phyloP scores from a whole-genome alignment of 192 early-diverging fungal genomes.

The Coemansia sp. region DNA sequence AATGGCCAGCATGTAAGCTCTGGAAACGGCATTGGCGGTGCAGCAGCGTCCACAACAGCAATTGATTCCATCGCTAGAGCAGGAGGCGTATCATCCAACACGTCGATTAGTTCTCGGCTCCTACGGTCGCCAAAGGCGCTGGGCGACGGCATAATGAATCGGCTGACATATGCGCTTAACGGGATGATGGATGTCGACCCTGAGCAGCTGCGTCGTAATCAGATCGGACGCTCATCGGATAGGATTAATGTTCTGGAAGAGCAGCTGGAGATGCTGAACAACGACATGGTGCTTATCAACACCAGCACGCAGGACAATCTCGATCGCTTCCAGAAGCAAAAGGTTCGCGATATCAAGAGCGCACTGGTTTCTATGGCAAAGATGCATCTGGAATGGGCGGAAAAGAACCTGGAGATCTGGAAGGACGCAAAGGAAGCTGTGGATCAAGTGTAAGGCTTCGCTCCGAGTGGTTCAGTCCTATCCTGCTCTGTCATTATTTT shows the following conservation, averaged over 20 bases:
- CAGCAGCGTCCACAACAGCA: too few species aligned
- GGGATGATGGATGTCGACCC: constrained; percentile 97
- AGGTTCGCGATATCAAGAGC: constrained; percentile 81
- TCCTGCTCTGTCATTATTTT: not conserved
- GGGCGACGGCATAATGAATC: constrained; percentile 55
- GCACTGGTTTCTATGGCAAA: constrained; percentile 75
- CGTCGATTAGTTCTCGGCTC: constrained; percentile 39
- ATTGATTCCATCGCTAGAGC: too few species aligned
- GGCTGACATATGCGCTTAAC: constrained; percentile 68
- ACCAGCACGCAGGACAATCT: constrained; percentile 83
- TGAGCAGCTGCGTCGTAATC: constrained; percentile 80
- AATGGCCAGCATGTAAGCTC: not conserved
- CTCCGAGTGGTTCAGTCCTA: too few species aligned
- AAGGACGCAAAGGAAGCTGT: constrained; percentile 53
- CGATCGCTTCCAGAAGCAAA: constrained; percentile 93
- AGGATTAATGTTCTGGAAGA: constrained; percentile 76
- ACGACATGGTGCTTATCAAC: constrained; percentile 77
- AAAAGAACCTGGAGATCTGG: constrained; percentile 61
- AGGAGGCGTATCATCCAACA: not conserved
- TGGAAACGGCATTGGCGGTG: not conserved
- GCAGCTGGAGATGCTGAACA: constrained; percentile 68
- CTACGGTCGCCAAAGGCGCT: constrained; percentile 41
- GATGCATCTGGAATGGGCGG: constrained; percentile 69
- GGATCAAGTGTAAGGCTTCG: constrained; percentile 34
- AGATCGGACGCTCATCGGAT: constrained; percentile 85